Percentiles rank a stretch among this genome's conserved stretches.
Conservation (phyloP, 2,329 filamentous ascomycete genomes). For the Cladophialophora chaetospira region DNA sequence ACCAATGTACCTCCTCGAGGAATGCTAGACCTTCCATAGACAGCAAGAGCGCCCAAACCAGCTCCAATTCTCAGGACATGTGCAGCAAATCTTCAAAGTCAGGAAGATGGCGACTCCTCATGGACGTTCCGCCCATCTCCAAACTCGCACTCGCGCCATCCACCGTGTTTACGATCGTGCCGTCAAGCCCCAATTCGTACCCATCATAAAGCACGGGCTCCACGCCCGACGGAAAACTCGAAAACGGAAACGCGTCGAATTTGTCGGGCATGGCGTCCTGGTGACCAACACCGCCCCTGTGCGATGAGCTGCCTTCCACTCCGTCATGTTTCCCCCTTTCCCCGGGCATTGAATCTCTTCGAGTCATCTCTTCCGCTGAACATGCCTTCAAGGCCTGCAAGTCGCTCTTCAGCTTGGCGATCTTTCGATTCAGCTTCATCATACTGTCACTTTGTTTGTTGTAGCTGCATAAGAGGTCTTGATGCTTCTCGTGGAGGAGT, state of each 20-base stretch:
- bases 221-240: neutral
- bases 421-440: conserved; percentile 13
- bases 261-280: conserved; percentile 8
- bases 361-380: neutral
- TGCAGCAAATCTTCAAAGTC: neutral
- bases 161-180: neutral
- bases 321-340: neutral
- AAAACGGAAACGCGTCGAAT: conserved; percentile 25
- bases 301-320: neutral
- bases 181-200: conserved; percentile 7
- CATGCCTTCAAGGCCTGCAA: conserved; percentile 7
- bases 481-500: conserved; percentile 51
- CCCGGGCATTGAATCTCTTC: neutral
- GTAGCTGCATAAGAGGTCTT: conserved; percentile 36
- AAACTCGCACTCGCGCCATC: neutral
- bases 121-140: neutral
- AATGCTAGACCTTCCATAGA: too few species aligned
- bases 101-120: neutral
- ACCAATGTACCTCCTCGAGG: neutral
- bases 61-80: neutral
- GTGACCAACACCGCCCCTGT: neutral
- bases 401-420: conserved; percentile 16
- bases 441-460: conserved; percentile 28
- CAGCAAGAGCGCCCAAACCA: too few species aligned
- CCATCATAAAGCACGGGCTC: conserved; percentile 9